Conservation (phyloP, 768 basidiomycete genomes). For the Lactarius deliciosus region DNA sequence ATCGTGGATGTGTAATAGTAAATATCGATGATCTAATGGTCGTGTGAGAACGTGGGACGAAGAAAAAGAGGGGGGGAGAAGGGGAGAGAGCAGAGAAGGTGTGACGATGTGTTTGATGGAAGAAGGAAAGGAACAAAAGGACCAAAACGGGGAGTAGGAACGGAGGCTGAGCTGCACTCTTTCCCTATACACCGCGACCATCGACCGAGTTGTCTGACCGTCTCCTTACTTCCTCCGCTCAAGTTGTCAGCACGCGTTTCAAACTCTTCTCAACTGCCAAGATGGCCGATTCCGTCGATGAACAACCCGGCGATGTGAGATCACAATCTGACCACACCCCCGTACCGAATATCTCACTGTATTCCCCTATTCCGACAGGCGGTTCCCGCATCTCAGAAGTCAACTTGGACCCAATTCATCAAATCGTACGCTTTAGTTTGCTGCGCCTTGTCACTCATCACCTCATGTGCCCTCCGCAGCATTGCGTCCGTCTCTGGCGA, state of each 20-base stretch:
- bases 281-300: slow-evolving; percentile 18
- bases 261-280: not conserved
- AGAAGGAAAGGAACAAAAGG: slow-evolving; percentile 11
- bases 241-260: not conserved
- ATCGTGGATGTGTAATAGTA: slow-evolving; percentile 26
- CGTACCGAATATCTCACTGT: not conserved
- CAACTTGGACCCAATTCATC: slow-evolving; percentile 87
- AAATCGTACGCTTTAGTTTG: slow-evolving; percentile 64
- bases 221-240: not conserved
- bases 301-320: slow-evolving; percentile 22
- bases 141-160: not conserved
- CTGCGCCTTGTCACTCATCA: slow-evolving; percentile 10
- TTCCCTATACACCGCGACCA: not conserved
- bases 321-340: not conserved
- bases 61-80: no score
- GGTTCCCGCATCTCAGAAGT: slow-evolving; percentile 79
- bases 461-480: slow-evolving; percentile 38
- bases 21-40: slow-evolving; percentile 21
- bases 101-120: slow-evolving; percentile 9
- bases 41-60: not conserved
- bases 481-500: slow-evolving; percentile 88
- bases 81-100: not conserved
- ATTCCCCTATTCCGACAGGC: slow-evolving; percentile 40
- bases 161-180: not conserved
- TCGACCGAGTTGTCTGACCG: not conserved